Evolutionary conservation across 306 rosid genomes (phyloP).

Genomic region (Morella rubra): DNA sequence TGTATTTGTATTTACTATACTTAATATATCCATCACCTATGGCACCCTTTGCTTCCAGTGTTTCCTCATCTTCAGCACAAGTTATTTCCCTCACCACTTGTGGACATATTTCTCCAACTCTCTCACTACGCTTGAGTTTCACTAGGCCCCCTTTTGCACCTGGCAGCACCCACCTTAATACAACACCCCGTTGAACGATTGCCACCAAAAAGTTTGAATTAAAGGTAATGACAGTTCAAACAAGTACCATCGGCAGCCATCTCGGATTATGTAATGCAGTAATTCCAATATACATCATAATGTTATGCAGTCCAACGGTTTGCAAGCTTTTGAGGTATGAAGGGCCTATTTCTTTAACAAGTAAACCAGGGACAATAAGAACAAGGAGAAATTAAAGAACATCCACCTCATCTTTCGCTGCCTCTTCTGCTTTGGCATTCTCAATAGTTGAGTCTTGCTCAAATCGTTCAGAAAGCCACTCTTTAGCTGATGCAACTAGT

Average conservation of each 20-base stretch:
- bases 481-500: slow-evolving; percentile 85
- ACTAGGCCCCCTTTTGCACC: not conserved
- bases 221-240: not conserved
- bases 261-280: not conserved
- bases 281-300: not conserved
- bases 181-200: not conserved
- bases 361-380: slow-evolving; percentile 10
- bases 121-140: not conserved
- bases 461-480: slow-evolving; percentile 83
- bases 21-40: not conserved
- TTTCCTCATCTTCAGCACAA: slow-evolving; percentile 5
- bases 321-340: slow-evolving; percentile 5
- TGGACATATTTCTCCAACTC: not conserved
- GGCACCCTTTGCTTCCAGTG: not conserved
- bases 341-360: slow-evolving; percentile 8
- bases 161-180: not conserved
- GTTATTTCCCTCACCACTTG: not conserved
- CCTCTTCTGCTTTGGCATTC: slow-evolving; percentile 73
- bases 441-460: slow-evolving; percentile 53
- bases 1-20: not conserved
- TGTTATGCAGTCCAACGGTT: not conserved
- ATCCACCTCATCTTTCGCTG: slow-evolving; percentile 77
- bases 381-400: slow-evolving; percentile 19
- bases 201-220: not conserved
- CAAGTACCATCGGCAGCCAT: not conserved